Evolutionary conservation across 164 flowering plant species (phyloP).

Genomic region (Houttuynia cordata): DNA sequence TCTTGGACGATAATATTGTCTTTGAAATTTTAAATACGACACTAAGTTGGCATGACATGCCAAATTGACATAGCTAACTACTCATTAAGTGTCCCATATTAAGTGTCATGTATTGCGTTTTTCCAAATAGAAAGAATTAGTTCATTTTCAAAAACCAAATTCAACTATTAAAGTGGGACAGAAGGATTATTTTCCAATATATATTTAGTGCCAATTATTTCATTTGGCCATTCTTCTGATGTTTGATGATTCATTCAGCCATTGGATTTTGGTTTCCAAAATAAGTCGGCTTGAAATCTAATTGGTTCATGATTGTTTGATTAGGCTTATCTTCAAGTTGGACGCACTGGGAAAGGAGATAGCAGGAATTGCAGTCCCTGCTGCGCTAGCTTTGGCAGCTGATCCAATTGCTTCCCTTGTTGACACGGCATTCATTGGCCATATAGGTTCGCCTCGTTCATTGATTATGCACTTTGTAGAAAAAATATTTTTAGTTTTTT

Average conservation of each 20-base stretch:
- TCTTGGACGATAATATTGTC: background rate
- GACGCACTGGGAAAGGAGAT: slow-evolving; percentile 65
- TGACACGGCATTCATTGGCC: slow-evolving; percentile 80
- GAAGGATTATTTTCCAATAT: no score
- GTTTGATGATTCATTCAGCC: background rate
- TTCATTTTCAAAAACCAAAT: no score
- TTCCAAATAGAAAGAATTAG: no score
- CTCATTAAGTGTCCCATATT: no score
- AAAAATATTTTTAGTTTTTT: no score
- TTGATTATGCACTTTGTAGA: background rate
- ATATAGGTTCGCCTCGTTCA: slow-evolving; percentile 32
- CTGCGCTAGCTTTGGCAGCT: slow-evolving; percentile 71
- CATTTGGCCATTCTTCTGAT: background rate
- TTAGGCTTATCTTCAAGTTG: slow-evolving; percentile 34
- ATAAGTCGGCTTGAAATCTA: background rate
- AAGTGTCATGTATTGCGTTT: no score
- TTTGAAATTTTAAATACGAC: background rate
- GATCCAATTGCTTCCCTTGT: slow-evolving; percentile 79
- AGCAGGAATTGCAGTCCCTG: slow-evolving; percentile 55
- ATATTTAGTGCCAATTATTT: no score
- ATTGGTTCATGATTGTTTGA: background rate
- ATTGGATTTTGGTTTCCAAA: background rate
- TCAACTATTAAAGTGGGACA: no score
- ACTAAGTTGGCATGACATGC: background rate
- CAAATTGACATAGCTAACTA: background rate